Evolutionary conservation across 2,329 filamentous ascomycete genomes (phyloP), one percentile per base, ranked within the genome.

Genomic region (Cercospora citrullina): DNA sequence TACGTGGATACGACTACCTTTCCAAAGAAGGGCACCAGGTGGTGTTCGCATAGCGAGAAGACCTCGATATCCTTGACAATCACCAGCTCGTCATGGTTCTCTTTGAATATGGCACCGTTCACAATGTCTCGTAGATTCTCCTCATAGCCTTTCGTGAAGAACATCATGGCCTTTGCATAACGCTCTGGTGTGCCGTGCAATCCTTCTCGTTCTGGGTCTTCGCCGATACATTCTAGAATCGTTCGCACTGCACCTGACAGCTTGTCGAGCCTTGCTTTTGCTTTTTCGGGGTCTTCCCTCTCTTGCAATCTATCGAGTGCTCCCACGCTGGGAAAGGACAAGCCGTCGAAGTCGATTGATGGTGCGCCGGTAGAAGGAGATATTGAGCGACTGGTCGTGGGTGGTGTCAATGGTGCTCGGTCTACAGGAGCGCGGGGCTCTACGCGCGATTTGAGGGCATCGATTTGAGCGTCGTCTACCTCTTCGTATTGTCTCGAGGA

Each of bases 21-120:
- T 75, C 95, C 95, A 3, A 88, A 94, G 76, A 99, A 99, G 0
- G 95, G 95, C 7, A 99, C 94, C 78, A 99, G 86, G 78, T 99
- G 95, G 79, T 99, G 95, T 83, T 99, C 95, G 84, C 95, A 99
- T 53, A 98, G 84, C 71, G 91, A 94, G 80, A 93, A 96, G 12
- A 98, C 88, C 78, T 97, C 94, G 76, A 99, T 98, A 77, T 98
- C 94, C 82, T 96, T 97, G 68, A 99, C 93, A 75, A 98, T 97
- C 31, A 99, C 94, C 82, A 99, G 87, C 81, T 99, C 95, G 76
- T 97, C 95, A 77, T 98, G 94, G 70, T 94, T 93, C 79, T 98
- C 95, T 76, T 97, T 91, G 81, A 99, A 99, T 64, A 98, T 91
- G 18, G 95, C 95, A 65, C 90, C 87, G 79, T 98, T 98, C 70